Conservation (phyloP, 495 filamentous ascomycete species). For the Neurospora cerealis region DNA sequence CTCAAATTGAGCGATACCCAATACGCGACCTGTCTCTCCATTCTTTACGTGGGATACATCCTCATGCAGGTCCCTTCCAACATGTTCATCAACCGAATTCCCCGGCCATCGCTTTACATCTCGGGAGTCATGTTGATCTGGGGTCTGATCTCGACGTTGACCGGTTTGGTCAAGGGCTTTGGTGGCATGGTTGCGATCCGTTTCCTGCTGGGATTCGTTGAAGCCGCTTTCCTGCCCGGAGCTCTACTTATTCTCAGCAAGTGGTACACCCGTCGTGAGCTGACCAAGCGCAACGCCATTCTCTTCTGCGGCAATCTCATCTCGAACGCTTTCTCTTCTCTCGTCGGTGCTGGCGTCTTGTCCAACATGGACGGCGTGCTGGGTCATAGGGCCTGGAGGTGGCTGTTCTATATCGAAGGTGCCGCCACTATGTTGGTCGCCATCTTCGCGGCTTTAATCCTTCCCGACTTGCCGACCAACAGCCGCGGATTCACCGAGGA, state of each 20-base stretch:
- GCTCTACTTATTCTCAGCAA: conserved; percentile 40
- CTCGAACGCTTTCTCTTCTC: conserved; percentile 50
- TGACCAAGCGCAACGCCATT: conserved; percentile 45
- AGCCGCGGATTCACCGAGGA: conserved; percentile 58
- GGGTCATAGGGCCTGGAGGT: conserved; percentile 43
- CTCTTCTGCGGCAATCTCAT: conserved; percentile 53
- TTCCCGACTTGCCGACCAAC: conserved; percentile 67
- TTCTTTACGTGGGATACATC: conserved; percentile 43
- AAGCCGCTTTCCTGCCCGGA: conserved; percentile 37
- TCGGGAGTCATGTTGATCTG: conserved; percentile 52
- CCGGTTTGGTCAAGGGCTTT: conserved; percentile 48
- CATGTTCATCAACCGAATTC: conserved; percentile 30
- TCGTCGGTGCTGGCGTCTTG: conserved; percentile 48
- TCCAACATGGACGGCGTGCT: conserved; percentile 39
- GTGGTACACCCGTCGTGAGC: conserved; percentile 47
- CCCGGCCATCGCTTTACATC: conserved; percentile 33
- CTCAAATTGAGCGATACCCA: conserved; percentile 27
- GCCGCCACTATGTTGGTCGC: conserved; percentile 36
- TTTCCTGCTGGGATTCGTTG: conserved; percentile 58
- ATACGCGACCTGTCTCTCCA: conserved; percentile 31
- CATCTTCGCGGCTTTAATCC: conserved; percentile 43
- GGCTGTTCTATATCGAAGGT: conserved; percentile 60
- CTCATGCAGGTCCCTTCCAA: conserved; percentile 40
- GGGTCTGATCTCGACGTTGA: conserved; percentile 57
- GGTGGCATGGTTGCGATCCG: conserved; percentile 51